Conservation (phyloP, 2,329 filamentous ascomycete species). For the Fusarium mangiferae region DNA sequence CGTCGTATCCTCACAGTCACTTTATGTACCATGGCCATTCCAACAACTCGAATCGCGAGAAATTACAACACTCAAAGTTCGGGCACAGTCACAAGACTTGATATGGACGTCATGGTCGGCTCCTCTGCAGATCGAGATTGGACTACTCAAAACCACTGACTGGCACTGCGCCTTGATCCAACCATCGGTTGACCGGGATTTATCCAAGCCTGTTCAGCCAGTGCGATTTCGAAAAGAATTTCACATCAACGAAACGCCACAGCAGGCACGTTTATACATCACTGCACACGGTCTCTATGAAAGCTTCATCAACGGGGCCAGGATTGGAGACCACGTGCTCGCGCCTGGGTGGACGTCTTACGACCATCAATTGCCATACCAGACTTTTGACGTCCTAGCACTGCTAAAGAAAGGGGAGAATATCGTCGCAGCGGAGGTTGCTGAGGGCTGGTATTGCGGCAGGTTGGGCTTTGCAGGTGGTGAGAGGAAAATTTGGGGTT, state of each 20-base stretch:
- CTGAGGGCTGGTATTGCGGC: background rate
- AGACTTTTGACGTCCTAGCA: background rate
- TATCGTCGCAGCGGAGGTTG: background rate
- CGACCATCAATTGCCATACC: background rate
- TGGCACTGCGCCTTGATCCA: background rate
- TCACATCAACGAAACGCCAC: background rate
- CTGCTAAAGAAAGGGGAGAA: background rate
- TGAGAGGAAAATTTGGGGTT: background rate
- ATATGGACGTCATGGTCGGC: background rate
- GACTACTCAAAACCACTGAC: background rate
- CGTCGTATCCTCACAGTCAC: conserved; percentile 50
- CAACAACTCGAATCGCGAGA: conserved; percentile 46
- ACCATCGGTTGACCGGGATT: background rate
- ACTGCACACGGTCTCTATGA: background rate
- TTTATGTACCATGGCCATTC: conserved; percentile 58
- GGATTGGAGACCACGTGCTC: background rate
- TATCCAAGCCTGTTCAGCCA: background rate
- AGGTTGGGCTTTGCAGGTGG: background rate
- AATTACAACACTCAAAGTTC: conserved; percentile 47
- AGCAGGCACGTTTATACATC: background rate
- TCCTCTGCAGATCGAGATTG: background rate
- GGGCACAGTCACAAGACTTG: conserved; percentile 36
- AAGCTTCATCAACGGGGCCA: background rate
- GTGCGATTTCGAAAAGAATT: background rate
- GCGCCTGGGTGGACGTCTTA: background rate